Evolutionary conservation across 768 basidiomycete genomes (phyloP), one percentile per base, ranked within the genome.

Genomic region (Xerocomus potaroensis): DNA sequence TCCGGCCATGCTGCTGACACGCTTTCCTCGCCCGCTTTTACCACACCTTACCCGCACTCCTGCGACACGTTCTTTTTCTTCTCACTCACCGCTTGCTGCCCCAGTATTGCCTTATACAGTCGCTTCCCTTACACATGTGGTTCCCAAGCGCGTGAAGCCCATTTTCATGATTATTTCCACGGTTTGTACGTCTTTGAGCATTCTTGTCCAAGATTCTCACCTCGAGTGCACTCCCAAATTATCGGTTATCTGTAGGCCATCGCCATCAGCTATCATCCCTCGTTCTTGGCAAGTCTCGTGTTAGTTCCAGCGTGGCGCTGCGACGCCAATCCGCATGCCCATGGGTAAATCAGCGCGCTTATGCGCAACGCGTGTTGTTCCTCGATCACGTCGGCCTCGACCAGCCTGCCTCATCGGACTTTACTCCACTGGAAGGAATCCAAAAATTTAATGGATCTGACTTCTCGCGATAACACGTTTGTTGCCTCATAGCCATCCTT

Each of bases 391-490:
- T 70, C 72, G 72, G 73, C 73, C 76, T 73, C 71, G 71, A 72
- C 60, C 71, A 72, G 73, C 65, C 67, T 72, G 74, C 59, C 54
- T 39, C 60, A 63, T 77, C 79, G 79, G 80, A 73, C 69, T 67
- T 74, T 76, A 73, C 82, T 84, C 84, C 83, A 87, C 83, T 74
- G 70, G 75, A 78, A 79, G 77, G 69, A 65, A 72, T 72, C 71
- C 72, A 69, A 71, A 61, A 65, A 62, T 66, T 72, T 72, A 72
- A 75, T 74, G 75, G 75, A 76, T 73, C 74, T 78, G 73, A 66
- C 79, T 84, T 83, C 80, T 79, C 69, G 65, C 64, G 69, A 67
- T 69, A 72, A 76, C 85, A 87, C 83, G 84, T 86, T 83, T 66
- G 65, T 67, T 72, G 73, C 75, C 70, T 75, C 74, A 71, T 73